phyloP scores from a whole-genome alignment of 371 early-diverging fungal species.

The Mucor ambiguus region DNA sequence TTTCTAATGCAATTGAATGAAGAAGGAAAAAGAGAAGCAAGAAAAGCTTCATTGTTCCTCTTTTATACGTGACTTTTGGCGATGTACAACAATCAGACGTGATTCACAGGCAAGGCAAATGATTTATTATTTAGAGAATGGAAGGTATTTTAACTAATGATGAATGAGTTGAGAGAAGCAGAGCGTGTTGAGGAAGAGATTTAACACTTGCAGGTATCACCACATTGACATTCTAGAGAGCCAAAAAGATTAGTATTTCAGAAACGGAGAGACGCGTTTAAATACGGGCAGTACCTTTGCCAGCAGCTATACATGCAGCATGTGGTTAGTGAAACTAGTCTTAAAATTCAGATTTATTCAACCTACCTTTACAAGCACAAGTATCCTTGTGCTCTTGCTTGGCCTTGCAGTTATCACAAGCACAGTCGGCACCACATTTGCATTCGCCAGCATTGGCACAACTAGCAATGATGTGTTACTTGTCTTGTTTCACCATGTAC shows the following conservation, averaged over 20 bases:
- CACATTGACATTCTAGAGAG: slow-evolving; percentile 13
- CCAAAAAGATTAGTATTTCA: neutral
- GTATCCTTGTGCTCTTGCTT: slow-evolving; percentile 15
- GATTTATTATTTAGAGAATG: slow-evolving; percentile 4
- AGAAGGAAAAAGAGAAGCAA: neutral
- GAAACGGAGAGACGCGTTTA: slow-evolving; percentile 8
- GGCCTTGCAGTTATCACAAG: slow-evolving; percentile 20
- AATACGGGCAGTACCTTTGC: slow-evolving; percentile 17
- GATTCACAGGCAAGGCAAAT: neutral
- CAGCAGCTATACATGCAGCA: slow-evolving; percentile 2
- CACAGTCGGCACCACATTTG: slow-evolving; percentile 22
- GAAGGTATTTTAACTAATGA: neutral
- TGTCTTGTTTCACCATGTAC: neutral
- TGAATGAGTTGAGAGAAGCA: neutral
- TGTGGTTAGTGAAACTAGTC: neutral
- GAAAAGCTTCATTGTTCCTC: neutral
- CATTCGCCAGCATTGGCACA: slow-evolving; percentile 17
- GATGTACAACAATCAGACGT: neutral
- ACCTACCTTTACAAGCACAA: slow-evolving; percentile 23
- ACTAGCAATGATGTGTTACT: neutral
- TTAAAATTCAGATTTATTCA: neutral
- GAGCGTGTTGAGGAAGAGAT: neutral
- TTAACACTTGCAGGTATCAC: slow-evolving; percentile 13
- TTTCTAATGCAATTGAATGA: neutral
- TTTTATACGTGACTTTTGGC: neutral